Evolutionary conservation across 768 basidiomycete genomes (phyloP), one percentile per base, ranked within the genome.

Genomic region (Vishniacozyma victoriae): DNA sequence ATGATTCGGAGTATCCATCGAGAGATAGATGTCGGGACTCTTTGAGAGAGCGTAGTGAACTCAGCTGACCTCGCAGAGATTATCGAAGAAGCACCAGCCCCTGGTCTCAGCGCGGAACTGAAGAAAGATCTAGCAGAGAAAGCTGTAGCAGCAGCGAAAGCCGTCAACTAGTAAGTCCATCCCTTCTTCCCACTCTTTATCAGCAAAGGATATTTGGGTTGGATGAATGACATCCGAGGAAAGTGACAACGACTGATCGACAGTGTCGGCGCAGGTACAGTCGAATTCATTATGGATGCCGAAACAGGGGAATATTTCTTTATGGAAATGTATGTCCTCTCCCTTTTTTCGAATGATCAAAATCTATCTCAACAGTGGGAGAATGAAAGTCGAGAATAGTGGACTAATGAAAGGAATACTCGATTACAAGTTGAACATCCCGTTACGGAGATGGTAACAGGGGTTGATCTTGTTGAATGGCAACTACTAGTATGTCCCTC

Each of bases 401-500:
- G 29, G 7, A 26, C 20, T 31, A 38, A 35, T 23, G 7, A 2
- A 42, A 62, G 64, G 61, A 71, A 67, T 44, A 68, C 67, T 2
- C 59, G 70, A 12, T 38, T 72, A 2, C 70, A 70, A 36, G 70
- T 68, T 13, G 61, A 55, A 59, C 90, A 92, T 67, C 89, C 89
- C 13, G 86, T 93, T 23, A 91, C 90, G 0, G 90, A 92, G 72
- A 92, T 92, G 84, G 81, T 95, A 42, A 95, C 91, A 1, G 88
- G 89, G 1, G 77, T 90, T 20, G 91, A 96, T 62, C 81, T 96
- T 4, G 91, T 96, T 6, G 85, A 93, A 72, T 93, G 90, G 90
- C 91, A 96, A 65, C 76, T 95, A 18, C 84, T 88, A 76, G 87
- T 83, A 62, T 39, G 31, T 33, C 9, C 29, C 29, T 33, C 29